Conservation (phyloP, 768 basidiomycete genomes). For the Boletus pseudo-olivaceus region DNA sequence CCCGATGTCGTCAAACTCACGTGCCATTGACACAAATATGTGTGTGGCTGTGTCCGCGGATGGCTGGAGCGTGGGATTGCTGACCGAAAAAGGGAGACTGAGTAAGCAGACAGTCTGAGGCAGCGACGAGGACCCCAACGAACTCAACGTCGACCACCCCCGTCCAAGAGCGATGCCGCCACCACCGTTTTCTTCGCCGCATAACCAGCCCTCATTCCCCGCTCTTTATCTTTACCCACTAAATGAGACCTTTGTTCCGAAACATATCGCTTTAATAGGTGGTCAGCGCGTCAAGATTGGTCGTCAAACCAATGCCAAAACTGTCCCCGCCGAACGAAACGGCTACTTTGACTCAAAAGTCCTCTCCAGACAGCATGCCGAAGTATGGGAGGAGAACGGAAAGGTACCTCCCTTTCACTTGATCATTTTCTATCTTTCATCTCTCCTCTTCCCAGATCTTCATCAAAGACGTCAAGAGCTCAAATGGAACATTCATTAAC, state of each 20-base stretch:
- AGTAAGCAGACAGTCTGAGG: slow-evolving; percentile 11
- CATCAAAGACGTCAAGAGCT: slow-evolving; percentile 98
- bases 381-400: slow-evolving; percentile 92
- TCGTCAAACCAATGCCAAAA: slow-evolving; percentile 93
- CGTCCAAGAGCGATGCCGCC: slow-evolving; percentile 31
- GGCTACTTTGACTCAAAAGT: slow-evolving; percentile 98
- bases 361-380: slow-evolving; percentile 90
- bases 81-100: background rate
- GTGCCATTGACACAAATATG: too few species aligned
- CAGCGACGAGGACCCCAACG: slow-evolving; percentile 10
- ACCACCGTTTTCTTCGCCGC: slow-evolving; percentile 30
- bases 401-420: slow-evolving; percentile 53
- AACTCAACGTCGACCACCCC: slow-evolving; percentile 17
- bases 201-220: slow-evolving; percentile 27
- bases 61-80: slow-evolving; percentile 12
- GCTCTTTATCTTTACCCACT: slow-evolving; percentile 81
- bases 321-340: slow-evolving; percentile 86
- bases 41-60: background rate
- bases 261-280: slow-evolving; percentile 77
- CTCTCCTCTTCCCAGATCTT: slow-evolving; percentile 58
- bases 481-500: slow-evolving; percentile 98
- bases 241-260: slow-evolving; percentile 92
- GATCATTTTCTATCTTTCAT: slow-evolving; percentile 7
- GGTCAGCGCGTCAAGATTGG: slow-evolving; percentile 85
- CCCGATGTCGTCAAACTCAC: too few species aligned